Evolutionary conservation across 108 stramenopile genomes (phyloP).

Genomic region (Fistulifera pelliculosa): DNA sequence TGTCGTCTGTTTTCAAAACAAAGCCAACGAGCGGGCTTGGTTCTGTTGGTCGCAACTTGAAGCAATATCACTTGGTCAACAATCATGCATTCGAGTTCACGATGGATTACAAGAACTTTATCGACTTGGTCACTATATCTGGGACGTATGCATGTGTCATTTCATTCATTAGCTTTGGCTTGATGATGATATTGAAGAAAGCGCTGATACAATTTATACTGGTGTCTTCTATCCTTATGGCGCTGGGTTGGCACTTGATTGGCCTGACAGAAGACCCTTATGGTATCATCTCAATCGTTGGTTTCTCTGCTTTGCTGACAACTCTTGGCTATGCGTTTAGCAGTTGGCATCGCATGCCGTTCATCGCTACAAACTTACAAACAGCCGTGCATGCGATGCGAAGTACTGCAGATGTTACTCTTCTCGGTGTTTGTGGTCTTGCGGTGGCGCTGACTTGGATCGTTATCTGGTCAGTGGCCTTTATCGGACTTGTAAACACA

Average conservation of each 20-base stretch:
- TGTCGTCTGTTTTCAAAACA: conserved; percentile 2
- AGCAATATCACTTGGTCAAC: not conserved
- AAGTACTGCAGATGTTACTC: conserved; percentile 27
- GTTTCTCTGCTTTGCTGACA: conserved; percentile 19
- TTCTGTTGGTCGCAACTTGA: not conserved
- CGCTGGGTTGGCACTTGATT: conserved; percentile 29
- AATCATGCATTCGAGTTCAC: conserved; percentile 13
- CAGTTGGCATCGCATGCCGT: conserved; percentile 66
- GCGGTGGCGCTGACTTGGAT: conserved; percentile 42
- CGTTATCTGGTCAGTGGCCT: conserved; percentile 49
- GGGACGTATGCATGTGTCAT: conserved; percentile 28
- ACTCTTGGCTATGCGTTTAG: conserved; percentile 48
- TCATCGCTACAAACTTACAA: conserved; percentile 63
- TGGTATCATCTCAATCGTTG: conserved; percentile 20
- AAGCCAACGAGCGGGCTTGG: not conserved
- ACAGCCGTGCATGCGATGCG: conserved; percentile 59
- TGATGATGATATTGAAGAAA: conserved; percentile 35
- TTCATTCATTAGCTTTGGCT: conserved; percentile 25
- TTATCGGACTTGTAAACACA: conserved; percentile 52
- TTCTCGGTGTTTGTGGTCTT: conserved; percentile 25
- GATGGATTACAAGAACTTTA: conserved; percentile 28
- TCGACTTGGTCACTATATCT: conserved; percentile 18
- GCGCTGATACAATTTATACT: conserved; percentile 37
- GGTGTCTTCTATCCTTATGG: conserved; percentile 22
- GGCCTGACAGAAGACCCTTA: conserved; percentile 16